Conservation (phyloP, 2,329 filamentous ascomycete species). For the Metarhizium anisopliae region DNA sequence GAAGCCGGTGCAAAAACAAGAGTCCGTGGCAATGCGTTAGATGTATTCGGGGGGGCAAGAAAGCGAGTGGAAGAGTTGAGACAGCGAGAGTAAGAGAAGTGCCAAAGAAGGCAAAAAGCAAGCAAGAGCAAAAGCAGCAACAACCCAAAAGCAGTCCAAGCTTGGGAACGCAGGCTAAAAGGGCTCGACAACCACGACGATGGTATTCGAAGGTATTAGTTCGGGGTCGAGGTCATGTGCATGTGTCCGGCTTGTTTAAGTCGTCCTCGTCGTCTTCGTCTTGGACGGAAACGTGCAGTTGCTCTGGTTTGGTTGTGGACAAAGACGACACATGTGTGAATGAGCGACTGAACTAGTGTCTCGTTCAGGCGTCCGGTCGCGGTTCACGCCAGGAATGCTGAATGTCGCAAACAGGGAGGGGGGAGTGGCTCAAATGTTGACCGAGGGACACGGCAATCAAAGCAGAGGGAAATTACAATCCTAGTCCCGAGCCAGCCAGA, state of each 20-base stretch:
- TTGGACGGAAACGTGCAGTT: neutral
- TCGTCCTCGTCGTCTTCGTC: neutral
- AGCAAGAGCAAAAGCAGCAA: neutral
- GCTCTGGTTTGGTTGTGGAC: neutral
- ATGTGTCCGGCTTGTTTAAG: neutral
- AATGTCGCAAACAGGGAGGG: conserved; percentile 7
- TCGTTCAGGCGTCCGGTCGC: conserved; percentile 1
- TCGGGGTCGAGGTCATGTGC: neutral
- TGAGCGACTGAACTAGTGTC: neutral
- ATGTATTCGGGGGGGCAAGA: neutral
- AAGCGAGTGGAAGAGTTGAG: neutral
- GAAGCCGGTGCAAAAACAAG: neutral
- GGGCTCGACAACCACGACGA: neutral
- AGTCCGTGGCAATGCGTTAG: neutral
- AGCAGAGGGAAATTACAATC: conserved; percentile 1
- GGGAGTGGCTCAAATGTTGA: neutral
- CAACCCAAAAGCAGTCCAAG: neutral
- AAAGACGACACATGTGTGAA: neutral
- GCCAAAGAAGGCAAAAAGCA: neutral
- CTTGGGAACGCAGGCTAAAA: neutral
- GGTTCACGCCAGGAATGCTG: conserved; percentile 11
- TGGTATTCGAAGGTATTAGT: neutral
- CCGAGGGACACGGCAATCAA: neutral
- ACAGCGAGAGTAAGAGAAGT: neutral
- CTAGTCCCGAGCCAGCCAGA: neutral